Evolutionary conservation across 768 basidiomycete genomes (phyloP).

Genomic region (Agrocybe pediades): DNA sequence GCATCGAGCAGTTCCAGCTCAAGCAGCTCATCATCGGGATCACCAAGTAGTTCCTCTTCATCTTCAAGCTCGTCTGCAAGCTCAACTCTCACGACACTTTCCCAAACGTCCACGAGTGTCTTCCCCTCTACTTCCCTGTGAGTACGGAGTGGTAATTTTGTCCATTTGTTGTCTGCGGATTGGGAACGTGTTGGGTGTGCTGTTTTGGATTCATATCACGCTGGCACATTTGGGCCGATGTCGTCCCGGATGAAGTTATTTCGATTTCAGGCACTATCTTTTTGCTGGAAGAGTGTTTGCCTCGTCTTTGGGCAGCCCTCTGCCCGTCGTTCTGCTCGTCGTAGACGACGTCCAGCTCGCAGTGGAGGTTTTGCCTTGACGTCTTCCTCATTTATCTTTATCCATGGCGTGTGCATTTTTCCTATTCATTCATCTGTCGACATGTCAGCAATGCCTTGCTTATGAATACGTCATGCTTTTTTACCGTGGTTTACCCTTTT

Average conservation of each 20-base stretch:
- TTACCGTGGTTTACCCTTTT: background rate
- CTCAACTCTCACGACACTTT: conserved; percentile 6
- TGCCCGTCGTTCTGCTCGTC: background rate
- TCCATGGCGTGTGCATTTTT: background rate
- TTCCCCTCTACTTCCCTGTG: conserved; percentile 11
- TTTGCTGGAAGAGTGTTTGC: background rate
- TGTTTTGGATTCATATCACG: background rate
- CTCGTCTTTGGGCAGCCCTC: background rate
- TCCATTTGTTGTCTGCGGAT: background rate
- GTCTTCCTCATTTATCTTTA: background rate
- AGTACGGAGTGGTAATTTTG: background rate
- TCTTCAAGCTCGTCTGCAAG: conserved; percentile 2
- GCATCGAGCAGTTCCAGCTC: no score
- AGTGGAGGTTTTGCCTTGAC: background rate
- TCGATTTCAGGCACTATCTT: background rate
- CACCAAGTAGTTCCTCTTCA: no score
- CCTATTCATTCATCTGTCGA: background rate
- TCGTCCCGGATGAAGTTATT: background rate
- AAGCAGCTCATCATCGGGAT: no score
- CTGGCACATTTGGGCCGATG: background rate
- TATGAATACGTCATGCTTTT: conserved; percentile 2
- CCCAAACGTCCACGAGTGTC: conserved; percentile 15
- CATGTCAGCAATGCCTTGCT: background rate
- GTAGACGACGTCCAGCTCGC: no score
- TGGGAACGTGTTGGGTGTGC: background rate